Conservation (phyloP, 306 rosid genomes). For the Gastrolobium villosum region DNA sequence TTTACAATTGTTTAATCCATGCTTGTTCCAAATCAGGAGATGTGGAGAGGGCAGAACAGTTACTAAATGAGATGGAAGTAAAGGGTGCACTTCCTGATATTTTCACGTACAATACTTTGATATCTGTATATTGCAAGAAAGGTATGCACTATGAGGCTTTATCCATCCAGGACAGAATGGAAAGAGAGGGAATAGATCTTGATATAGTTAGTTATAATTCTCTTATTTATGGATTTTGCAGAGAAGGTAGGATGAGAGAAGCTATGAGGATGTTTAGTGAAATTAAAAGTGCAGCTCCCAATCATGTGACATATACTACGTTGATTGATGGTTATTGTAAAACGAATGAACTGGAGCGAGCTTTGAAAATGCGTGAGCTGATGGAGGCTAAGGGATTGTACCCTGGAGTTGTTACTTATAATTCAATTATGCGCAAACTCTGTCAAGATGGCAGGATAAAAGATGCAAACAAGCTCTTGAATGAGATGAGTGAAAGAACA, state of each 20-base stretch:
- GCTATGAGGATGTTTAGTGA: constrained; percentile 80
- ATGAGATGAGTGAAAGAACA: constrained; percentile 81
- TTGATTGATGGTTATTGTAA: constrained; percentile 87
- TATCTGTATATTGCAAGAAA: constrained; percentile 73
- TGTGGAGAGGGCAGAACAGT: constrained; percentile 68
- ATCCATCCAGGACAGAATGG: constrained; percentile 80
- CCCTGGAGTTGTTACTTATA: constrained; percentile 84
- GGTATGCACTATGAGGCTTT: constrained; percentile 90
- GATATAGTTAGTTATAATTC: constrained; percentile 84
- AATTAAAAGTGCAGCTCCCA: constrained; percentile 68
- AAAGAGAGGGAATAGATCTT: constrained; percentile 74
- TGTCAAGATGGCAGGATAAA: constrained; percentile 85
- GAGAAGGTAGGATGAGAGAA: constrained; percentile 89
- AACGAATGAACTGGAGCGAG: constrained; percentile 73
- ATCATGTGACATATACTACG: constrained; percentile 83
- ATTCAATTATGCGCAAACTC: constrained; percentile 79
- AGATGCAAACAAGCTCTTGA: constrained; percentile 83
- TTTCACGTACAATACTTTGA: constrained; percentile 86
- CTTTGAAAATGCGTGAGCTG: constrained; percentile 66
- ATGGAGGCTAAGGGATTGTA: constrained; percentile 79
- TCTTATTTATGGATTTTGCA: constrained; percentile 81
- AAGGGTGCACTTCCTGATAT: constrained; percentile 75
- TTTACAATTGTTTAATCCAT: constrained; percentile 85
- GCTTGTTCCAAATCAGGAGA: constrained; percentile 88
- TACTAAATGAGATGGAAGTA: constrained; percentile 79